Evolutionary conservation across 1,284 basidiomycete species (phyloP).

Genomic region (Sporisorium graminicola): DNA sequence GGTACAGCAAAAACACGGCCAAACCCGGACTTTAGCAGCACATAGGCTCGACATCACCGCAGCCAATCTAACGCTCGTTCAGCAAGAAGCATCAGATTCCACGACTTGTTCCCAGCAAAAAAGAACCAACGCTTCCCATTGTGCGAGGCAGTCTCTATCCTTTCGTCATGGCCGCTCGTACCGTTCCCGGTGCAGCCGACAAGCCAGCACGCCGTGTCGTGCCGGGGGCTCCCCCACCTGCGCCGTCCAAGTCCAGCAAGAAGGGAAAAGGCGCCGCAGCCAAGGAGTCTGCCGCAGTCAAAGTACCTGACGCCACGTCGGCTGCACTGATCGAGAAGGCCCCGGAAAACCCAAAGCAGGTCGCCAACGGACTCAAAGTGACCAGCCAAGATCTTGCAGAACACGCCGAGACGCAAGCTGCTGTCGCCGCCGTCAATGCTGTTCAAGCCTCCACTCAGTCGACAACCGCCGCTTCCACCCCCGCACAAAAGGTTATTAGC

Average conservation of each 20-base stretch:
- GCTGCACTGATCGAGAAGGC: slow-evolving; percentile 41
- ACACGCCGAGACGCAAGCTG: slow-evolving; percentile 41
- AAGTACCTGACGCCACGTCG: slow-evolving; percentile 33
- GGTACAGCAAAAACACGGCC: background rate
- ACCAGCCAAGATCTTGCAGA: slow-evolving; percentile 42
- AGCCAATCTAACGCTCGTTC: background rate
- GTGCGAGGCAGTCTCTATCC: background rate
- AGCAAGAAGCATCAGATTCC: background rate
- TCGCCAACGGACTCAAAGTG: slow-evolving; percentile 45
- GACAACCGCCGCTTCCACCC: slow-evolving; percentile 8
- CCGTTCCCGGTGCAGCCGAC: slow-evolving; percentile 31
- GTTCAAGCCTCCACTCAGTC: slow-evolving; percentile 12
- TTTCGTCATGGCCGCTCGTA: slow-evolving; percentile 31
- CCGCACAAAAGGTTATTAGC: slow-evolving; percentile 35
- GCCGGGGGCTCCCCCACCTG: slow-evolving; percentile 44
- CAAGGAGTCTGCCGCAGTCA: slow-evolving; percentile 21
- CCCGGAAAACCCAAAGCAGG: slow-evolving; percentile 29
- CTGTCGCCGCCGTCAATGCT: slow-evolving; percentile 39
- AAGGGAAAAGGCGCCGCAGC: slow-evolving; percentile 13
- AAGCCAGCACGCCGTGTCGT: slow-evolving; percentile 39
- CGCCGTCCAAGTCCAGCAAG: slow-evolving; percentile 27
- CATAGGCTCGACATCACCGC: background rate
- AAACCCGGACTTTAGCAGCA: background rate
- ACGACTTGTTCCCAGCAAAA: background rate
- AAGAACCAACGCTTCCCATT: background rate